phyloP scores from a whole-genome alignment of 345 rosid genomes.

The Erodium maritimum region DNA sequence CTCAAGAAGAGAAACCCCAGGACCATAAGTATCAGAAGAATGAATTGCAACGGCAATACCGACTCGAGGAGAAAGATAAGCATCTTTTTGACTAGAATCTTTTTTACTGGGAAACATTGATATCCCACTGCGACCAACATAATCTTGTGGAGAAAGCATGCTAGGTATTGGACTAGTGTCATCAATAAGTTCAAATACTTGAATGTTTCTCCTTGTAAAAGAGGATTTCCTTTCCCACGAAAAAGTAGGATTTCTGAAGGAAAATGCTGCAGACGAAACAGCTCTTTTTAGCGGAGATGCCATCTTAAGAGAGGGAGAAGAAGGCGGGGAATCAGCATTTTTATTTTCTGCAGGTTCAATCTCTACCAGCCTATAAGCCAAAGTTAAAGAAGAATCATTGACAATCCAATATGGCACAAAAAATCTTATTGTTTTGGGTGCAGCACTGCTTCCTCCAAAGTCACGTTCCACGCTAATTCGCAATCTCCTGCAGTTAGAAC shows the following conservation, averaged over 20 bases:
- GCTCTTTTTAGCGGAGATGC: constrained; percentile 49
- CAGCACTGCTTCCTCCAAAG: constrained; percentile 77
- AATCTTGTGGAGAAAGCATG: constrained; percentile 96
- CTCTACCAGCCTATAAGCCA: constrained; percentile 80
- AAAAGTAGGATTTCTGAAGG: constrained; percentile 40
- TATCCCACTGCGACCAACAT: constrained; percentile 57
- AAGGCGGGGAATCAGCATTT: constrained; percentile 42
- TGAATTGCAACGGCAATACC: constrained; percentile 82
- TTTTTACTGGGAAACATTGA: constrained; percentile 48
- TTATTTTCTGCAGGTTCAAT: constrained; percentile 57
- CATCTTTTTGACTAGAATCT: constrained; percentile 27
- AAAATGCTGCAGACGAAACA: constrained; percentile 48
- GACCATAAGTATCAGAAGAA: constrained; percentile 66
- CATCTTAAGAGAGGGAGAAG: background rate
- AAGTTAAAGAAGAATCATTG: constrained; percentile 65
- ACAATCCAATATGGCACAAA: constrained; percentile 95
- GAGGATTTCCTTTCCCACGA: constrained; percentile 40
- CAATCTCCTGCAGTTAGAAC: constrained; percentile 54
- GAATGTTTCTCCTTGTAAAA: constrained; percentile 43
- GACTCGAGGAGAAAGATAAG: constrained; percentile 54
- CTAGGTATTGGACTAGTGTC: constrained; percentile 82
- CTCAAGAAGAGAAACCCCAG: constrained; percentile 91
- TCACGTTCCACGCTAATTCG: constrained; percentile 87
- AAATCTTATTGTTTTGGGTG: constrained; percentile 77
- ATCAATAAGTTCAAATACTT: constrained; percentile 73